Percentiles rank a stretch among this genome's conserved stretches.
Conservation (phyloP, 208 protist genomes). For the Leptomonas pyrrhocoris region DNA sequence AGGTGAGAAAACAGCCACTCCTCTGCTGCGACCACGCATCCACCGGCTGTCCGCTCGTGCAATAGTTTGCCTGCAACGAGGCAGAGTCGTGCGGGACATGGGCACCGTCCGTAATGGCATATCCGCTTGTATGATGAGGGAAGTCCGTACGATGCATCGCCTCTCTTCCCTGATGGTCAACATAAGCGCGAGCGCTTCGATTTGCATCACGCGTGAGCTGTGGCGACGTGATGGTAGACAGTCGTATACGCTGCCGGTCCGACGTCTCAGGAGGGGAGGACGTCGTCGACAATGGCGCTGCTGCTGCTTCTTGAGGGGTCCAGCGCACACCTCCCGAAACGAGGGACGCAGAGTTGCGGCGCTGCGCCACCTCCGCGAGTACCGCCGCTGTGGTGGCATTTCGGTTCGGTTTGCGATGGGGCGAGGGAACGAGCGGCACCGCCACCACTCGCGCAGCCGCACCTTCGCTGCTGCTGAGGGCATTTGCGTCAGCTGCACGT, state of each 20-base stretch:
- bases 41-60: background rate
- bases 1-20: slow-evolving; percentile 3
- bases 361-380: slow-evolving; percentile 5
- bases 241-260: slow-evolving; percentile 1
- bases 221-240: slow-evolving; percentile 22
- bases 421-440: slow-evolving; percentile 13
- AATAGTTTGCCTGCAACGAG: background rate
- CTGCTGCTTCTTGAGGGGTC: background rate
- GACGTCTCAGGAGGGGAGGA: background rate
- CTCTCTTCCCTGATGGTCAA: background rate
- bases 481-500: no score
- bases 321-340: background rate
- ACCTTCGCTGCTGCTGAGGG: no score
- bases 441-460: slow-evolving; percentile 6
- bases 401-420: background rate
- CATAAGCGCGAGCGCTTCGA: background rate
- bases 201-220: background rate
- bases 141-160: no score
- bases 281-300: background rate
- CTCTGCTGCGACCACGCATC: slow-evolving; percentile 11
- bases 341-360: background rate
- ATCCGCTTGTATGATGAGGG: no score
- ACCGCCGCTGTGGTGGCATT: background rate
- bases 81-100: no score
- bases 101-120: no score